phyloP scores from a whole-genome alignment of 1,139 yeast species.

The Suhomyces ambrosiae region DNA sequence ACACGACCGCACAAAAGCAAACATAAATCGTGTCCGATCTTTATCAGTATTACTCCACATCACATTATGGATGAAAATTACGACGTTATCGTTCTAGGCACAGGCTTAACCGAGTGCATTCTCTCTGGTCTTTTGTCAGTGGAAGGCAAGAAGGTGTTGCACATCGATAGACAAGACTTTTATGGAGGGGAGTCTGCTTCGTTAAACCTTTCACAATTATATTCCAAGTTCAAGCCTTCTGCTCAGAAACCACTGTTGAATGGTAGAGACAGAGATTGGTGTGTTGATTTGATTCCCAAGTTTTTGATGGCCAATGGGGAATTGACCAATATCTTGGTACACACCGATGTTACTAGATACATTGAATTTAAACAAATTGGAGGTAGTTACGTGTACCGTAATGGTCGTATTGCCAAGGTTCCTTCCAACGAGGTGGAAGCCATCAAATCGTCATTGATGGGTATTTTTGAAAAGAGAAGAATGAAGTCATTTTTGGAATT shows the following conservation, averaged over 20 bases:
- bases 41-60: conserved; percentile 1
- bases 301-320: conserved; percentile 98
- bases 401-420: conserved; percentile 90
- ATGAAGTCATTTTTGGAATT: conserved; percentile 90
- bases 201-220: conserved; percentile 62
- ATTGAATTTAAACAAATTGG: conserved; percentile 95
- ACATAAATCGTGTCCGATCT: conserved; percentile 3
- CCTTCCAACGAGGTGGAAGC: conserved; percentile 95
- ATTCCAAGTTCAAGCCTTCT: conserved; percentile 68
- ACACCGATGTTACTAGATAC: conserved; percentile 93
- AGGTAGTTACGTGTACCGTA: conserved; percentile 91
- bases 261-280: conserved; percentile 97
- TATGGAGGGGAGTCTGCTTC: conserved; percentile 87
- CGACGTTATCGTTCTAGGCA: conserved; percentile 80
- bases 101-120: conserved; percentile 95
- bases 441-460: conserved; percentile 88
- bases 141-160: conserved; percentile 95
- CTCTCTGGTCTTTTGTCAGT: conserved; percentile 92
- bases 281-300: conserved; percentile 95
- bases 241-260: conserved; percentile 70
- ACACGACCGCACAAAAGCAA: conserved; percentile 7
- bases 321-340: conserved; percentile 89
- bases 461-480: conserved; percentile 93
- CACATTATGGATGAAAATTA: conserved; percentile 85
- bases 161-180: conserved; percentile 94